Evolutionary conservation across 805 yeast genomes (phyloP).

Genomic region (Tetrapisispora iriomotensis): DNA sequence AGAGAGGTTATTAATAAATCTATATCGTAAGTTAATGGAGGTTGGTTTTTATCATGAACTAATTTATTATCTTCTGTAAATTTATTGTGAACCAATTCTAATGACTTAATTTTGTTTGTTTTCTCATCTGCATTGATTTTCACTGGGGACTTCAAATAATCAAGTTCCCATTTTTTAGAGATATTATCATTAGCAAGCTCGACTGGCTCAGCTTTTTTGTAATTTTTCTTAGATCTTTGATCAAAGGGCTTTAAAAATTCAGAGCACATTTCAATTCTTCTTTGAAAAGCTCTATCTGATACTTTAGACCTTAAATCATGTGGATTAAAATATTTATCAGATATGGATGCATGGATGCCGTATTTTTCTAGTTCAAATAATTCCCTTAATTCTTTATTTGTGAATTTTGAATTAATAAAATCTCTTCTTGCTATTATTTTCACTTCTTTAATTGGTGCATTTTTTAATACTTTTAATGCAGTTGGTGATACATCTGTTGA

Average conservation of each 20-base stretch:
- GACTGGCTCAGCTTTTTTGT: conserved; percentile 14
- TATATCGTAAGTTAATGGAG: conserved; percentile 28
- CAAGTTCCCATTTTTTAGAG: conserved; percentile 49
- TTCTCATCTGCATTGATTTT: conserved; percentile 34
- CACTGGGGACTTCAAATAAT: conserved; percentile 59
- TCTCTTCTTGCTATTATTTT: conserved; percentile 82
- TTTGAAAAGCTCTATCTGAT: conserved; percentile 47
- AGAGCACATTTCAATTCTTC: conserved; percentile 54
- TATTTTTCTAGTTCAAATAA: conserved; percentile 49
- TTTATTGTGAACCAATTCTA: conserved; percentile 13
- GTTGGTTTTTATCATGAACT: conserved; percentile 13
- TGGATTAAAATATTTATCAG: conserved; percentile 27
- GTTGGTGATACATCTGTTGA: conserved; percentile 61
- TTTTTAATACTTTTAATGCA: conserved; percentile 46
- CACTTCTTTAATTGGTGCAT: conserved; percentile 51
- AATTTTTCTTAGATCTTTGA: conserved; percentile 23
- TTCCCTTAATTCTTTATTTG: conserved; percentile 87
- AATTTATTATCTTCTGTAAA: conserved; percentile 18
- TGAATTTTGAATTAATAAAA: conserved; percentile 72
- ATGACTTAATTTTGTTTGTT: conserved; percentile 30
- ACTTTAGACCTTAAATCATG: conserved; percentile 18
- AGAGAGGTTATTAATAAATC: conserved; percentile 72
- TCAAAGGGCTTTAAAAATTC: conserved; percentile 36
- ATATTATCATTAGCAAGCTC: conserved; percentile 2
- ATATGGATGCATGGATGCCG: conserved; percentile 42